A percentile compares a stretch with the other conserved stretches of the same genome.
Evolutionary conservation across 768 basidiomycete species (phyloP).

Genomic region (Tephrocybe sp.): DNA sequence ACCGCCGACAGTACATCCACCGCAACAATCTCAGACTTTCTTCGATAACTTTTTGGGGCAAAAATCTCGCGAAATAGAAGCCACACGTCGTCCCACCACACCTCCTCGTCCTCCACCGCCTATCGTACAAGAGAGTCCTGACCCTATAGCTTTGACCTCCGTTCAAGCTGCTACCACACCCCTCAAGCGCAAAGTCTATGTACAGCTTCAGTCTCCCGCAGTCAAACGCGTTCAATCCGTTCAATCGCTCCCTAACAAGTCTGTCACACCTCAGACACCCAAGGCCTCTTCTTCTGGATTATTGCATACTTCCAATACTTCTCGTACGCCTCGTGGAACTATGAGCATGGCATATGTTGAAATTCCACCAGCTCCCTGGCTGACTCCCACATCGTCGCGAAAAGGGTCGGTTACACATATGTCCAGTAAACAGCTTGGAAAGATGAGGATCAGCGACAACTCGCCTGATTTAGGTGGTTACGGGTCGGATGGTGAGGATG

Average conservation of each 20-base stretch:
- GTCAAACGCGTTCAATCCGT: conserved; percentile 52
- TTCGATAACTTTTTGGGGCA: conserved; percentile 66
- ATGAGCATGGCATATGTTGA: conserved; percentile 45
- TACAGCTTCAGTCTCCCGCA: conserved; percentile 58
- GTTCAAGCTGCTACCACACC: conserved; percentile 45
- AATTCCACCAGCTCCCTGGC: conserved; percentile 43
- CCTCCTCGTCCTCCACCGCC: conserved; percentile 19
- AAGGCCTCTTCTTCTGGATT: conserved; percentile 14
- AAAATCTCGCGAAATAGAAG: conserved; percentile 44
- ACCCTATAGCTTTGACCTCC: conserved; percentile 48
- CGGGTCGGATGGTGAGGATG: conserved; percentile 48
- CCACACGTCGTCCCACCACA: conserved; percentile 20
- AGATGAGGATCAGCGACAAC: conserved; percentile 30
- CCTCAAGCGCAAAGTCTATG: conserved; percentile 66
- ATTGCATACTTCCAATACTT: conserved; percentile 10
- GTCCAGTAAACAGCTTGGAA: conserved; percentile 18
- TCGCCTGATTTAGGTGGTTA: conserved; percentile 54
- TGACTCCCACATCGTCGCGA: conserved; percentile 40
- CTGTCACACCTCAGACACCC: conserved; percentile 29
- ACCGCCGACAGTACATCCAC: conserved; percentile 35
- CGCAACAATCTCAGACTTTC: conserved; percentile 61
- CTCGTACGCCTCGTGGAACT: conserved; percentile 32
- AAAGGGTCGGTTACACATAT: conserved; percentile 22
- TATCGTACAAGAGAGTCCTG: conserved; percentile 45
- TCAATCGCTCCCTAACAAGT: conserved; percentile 22